Evolutionary conservation across 129 eudicot species (phyloP).

Genomic region (Cynara cardunculus): DNA sequence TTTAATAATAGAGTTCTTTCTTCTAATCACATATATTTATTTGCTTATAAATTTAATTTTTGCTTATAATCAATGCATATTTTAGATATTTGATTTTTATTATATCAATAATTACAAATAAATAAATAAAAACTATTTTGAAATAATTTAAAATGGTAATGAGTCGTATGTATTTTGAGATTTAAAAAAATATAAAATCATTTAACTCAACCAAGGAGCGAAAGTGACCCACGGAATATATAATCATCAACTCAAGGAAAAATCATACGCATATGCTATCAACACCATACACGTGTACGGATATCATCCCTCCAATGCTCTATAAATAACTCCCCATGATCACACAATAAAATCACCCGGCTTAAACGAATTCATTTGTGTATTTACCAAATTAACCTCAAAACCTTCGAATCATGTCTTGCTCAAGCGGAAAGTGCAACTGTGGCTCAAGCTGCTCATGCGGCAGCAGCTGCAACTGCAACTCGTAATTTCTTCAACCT

Average conservation of each 20-base stretch:
- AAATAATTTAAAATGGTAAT: neutral
- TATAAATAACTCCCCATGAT: conserved; percentile 34
- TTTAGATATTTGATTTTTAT: no score
- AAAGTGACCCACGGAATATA: conserved; percentile 16
- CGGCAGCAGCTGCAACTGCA: conserved; percentile 58
- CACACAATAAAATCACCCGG: conserved; percentile 20
- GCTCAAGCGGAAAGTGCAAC: conserved; percentile 61
- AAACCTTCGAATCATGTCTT: conserved; percentile 49
- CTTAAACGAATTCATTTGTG: conserved; percentile 1
- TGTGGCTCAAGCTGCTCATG: conserved; percentile 83
- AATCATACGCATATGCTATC: conserved; percentile 4
- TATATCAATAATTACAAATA: no score
- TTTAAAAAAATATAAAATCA: neutral
- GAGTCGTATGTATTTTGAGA: neutral
- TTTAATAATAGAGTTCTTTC: no score
- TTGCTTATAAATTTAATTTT: no score
- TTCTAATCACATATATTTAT: no score
- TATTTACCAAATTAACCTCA: conserved; percentile 8
- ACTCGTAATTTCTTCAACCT: conserved; percentile 28
- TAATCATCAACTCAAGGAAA: conserved; percentile 10
- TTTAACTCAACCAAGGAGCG: neutral
- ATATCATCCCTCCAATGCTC: neutral
- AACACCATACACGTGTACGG: conserved; percentile 42
- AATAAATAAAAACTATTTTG: neutral
- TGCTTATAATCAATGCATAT: no score